phyloP scores from a whole-genome alignment of 371 early-diverging fungal genomes.

The Mucor piriformis region DNA sequence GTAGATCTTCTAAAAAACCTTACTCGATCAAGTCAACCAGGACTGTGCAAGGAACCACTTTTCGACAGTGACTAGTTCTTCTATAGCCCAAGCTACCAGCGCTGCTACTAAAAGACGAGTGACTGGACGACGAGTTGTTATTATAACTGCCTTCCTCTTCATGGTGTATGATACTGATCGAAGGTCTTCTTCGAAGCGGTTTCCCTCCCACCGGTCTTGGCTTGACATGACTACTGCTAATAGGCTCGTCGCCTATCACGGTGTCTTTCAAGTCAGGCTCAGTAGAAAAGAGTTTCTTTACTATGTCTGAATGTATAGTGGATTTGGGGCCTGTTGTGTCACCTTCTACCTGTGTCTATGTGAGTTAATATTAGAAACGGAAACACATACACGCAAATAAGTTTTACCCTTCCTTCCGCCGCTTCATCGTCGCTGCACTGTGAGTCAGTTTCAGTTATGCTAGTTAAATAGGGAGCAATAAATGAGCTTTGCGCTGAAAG shows the following conservation, averaged over 20 bases:
- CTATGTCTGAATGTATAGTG: not conserved
- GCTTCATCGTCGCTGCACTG: not conserved
- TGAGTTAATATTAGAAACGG: too few relatives aligned
- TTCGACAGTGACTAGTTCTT: not conserved
- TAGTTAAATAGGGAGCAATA: not conserved
- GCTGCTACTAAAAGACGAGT: slow-evolving; percentile 1
- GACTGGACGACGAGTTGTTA: not conserved
- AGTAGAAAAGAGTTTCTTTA: not conserved
- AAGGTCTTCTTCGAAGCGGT: slow-evolving; percentile 1
- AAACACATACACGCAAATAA: not conserved
- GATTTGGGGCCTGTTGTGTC: not conserved
- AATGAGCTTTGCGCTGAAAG: not conserved
- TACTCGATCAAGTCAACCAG: slow-evolving; percentile 5
- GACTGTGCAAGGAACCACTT: slow-evolving; percentile 1
- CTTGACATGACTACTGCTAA: not conserved
- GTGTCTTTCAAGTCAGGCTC: slow-evolving; percentile 11
- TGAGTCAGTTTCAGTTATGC: too few relatives aligned
- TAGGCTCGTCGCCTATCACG: not conserved
- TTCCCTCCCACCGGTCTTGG: not conserved
- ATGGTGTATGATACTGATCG: slow-evolving; percentile 5
- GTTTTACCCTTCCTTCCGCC: too few relatives aligned
- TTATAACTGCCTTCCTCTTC: not conserved
- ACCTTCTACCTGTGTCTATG: not conserved
- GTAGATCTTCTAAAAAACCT: not conserved
- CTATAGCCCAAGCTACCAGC: slow-evolving; percentile 2